Base-by-base conservation (phyloP, 805 yeast genomes). In the Jamesozyma hellenica region DNA sequence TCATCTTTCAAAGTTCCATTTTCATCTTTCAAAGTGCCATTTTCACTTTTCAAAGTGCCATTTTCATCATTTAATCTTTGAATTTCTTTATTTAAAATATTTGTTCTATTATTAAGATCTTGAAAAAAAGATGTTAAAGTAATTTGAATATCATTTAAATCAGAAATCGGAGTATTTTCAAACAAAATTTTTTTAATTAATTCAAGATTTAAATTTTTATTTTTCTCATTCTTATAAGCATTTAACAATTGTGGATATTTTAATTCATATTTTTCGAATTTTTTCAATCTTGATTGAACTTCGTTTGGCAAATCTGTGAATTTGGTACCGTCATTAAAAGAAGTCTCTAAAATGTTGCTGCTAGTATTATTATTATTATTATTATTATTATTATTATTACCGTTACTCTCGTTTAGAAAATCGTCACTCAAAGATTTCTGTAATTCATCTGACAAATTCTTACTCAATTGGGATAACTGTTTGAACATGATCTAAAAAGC, bases 231-330 rank as follows among this genome's bases (percentile, higher is more conserved):
- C 53, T 86, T 83, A 63, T 85, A 92, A 0, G 97, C 96, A 33
- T 81, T 81, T 37, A 87, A 69, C 13, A 90, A 65, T 32, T 77
- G 64, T 0, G 98, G 98, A 55, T 92, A 90, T 58, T 86, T 87
- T 37, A 81, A 82, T 58, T 90, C 97, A 58, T 88, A 90, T 57
- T 86, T 87, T 41, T 71, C 75, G 53, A 82, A 84, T 63, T 85
- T 88, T 41, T 71, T 71, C 58, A 87, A 60, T 51, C 79, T 82
- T 5, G 77, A 61, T 43, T 72, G 71, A 14, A 86, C 61, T 4
- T 72, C 75, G 2, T 72, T 70, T 0, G 85, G 75, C 27, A 82
- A 55, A 2, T 68, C 69, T n/a, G 60, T 35, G 55, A 64, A 30
- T 29, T 56, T 38, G 1, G 36, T 28, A 32, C 40, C 40, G 17